These are phyloP conservation scores for Deinandra increscens DNA, from an alignment of 129 eudicot genomes.

Conservation along the genomic window DNA sequence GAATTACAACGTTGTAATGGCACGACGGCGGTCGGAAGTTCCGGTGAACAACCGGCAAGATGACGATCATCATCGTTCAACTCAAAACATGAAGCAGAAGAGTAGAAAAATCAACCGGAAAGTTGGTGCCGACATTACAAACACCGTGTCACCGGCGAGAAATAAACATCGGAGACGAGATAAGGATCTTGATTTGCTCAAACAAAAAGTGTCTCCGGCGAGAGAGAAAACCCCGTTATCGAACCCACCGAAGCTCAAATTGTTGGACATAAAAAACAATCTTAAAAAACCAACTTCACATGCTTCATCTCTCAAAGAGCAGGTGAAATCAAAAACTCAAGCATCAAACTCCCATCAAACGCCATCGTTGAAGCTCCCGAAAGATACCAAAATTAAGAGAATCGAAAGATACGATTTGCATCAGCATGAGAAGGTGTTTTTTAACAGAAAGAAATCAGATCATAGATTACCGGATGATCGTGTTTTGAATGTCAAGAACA, in stretches of 20 bases:
- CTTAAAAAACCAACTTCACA: constrained; percentile 31
- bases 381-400: constrained; percentile 27
- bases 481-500: constrained; percentile 33
- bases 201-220: constrained; percentile 37
- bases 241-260: constrained; percentile 41
- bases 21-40: constrained; percentile 8
- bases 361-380: constrained; percentile 9
- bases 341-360: not conserved
- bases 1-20: constrained; percentile 10
- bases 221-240: not conserved
- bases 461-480: constrained; percentile 51
- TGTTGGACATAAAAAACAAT: constrained; percentile 35
- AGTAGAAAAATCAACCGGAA: constrained; percentile 56
- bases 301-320: not conserved
- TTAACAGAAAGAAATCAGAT: constrained; percentile 32
- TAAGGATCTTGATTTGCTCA: constrained; percentile 47
- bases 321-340: not conserved
- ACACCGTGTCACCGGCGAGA: constrained; percentile 34
- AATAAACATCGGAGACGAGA: constrained; percentile 43
- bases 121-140: constrained; percentile 73
- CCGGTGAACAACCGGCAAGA: constrained; percentile 1
- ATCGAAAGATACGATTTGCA: constrained; percentile 25
- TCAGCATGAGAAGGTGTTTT: constrained; percentile 54
- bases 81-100: constrained; percentile 50
- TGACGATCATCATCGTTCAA: constrained; percentile 59